Evolutionary conservation across 2,329 filamentous ascomycete species (phyloP), one percentile per base, ranked within the genome.

Genomic region (Epicoccum sorghinum): DNA sequence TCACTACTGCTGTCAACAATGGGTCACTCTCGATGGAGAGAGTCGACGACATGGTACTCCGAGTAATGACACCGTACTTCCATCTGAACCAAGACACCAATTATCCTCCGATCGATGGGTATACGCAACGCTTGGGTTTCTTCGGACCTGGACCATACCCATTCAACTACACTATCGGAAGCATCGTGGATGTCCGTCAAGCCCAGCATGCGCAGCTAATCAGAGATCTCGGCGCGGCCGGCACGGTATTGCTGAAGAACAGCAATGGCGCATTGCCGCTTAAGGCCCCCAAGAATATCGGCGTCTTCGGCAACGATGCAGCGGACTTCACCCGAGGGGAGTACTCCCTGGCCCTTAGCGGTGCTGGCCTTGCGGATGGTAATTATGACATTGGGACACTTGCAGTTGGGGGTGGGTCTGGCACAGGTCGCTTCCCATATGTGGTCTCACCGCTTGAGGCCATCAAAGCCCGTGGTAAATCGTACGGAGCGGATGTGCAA

Each of bases 241-340:
- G 75, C 0, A 75, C 73, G 10, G 75, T 78, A 0, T 55, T 78
- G 4, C 57, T 82, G 8, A 83, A 83, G 65, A 85, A 85, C 50
- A 65, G 59, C 0, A 76, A 77, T 8, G 70, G 74, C 3, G 68
- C 78, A 0, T 69, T 86, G 1, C 83, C 83, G 0, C 65, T 89
- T 3, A 78, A 78, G 44, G 77, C 77, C 46, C 79, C 80, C 1
- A 73, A 70, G 43, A 77, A 75, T 7, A 77, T 83, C 35, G 76
- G 70, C 3, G 73, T 83, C 1, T 80, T 82, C 55, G 81, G 81
- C 0, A 79, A 80, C 42, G 78, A 78, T 58, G 77, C 78, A 13
- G 74, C 74, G 3, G 75, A 78, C 49, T 51, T 72, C 63, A 81
- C 85, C 57, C 75, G 74, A 10, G 86, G 86, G 13, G 64, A 70